Percentiles rank a stretch among this genome's conserved stretches.
Conservation (phyloP, 2,329 filamentous ascomycete genomes). For the Colletotrichum tropicale region DNA sequence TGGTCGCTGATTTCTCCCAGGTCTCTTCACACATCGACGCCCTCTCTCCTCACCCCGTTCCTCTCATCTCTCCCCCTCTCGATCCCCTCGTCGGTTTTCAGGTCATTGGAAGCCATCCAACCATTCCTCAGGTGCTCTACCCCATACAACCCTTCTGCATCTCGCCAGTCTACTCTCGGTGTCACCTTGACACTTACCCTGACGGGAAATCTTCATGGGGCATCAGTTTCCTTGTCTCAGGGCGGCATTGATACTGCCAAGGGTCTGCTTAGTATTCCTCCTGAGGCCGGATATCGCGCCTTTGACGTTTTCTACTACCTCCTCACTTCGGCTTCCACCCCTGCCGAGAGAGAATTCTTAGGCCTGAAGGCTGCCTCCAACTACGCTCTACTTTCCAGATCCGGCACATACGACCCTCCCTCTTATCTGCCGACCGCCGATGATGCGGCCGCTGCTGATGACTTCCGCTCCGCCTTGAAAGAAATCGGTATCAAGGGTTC, state of each 20-base stretch:
- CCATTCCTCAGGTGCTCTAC: slow-evolving; percentile 90
- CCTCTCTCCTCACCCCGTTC: slow-evolving; percentile 83
- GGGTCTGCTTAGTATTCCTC: slow-evolving; percentile 81
- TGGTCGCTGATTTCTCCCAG: slow-evolving; percentile 46
- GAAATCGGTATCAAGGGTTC: slow-evolving; percentile 93
- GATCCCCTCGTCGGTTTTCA: slow-evolving; percentile 77
- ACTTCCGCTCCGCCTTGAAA: slow-evolving; percentile 86
- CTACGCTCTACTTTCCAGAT: slow-evolving; percentile 81
- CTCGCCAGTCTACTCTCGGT: slow-evolving; percentile 80
- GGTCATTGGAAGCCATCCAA: slow-evolving; percentile 78
- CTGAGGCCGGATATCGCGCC: slow-evolving; percentile 82
- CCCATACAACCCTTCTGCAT: slow-evolving; percentile 84
- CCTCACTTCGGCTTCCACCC: slow-evolving; percentile 86
- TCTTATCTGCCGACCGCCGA: slow-evolving; percentile 91
- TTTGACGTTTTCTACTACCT: slow-evolving; percentile 99
- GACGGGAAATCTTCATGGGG: slow-evolving; percentile 76
- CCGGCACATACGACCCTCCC: slow-evolving; percentile 84
- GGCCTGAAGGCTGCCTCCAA: slow-evolving; percentile 77
- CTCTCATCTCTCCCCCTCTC: slow-evolving; percentile 80
- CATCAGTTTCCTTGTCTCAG: slow-evolving; percentile 79
- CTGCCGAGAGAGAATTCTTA: slow-evolving; percentile 87
- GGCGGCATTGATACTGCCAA: slow-evolving; percentile 85
- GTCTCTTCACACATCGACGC: slow-evolving; percentile 86
- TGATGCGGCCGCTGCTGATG: slow-evolving; percentile 89
- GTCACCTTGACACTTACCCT: slow-evolving; percentile 84